Percentiles rank a stretch among this genome's conserved stretches.
These are phyloP conservation scores for Aureobasidium melanogenum DNA, from an alignment of 2,329 filamentous ascomycete genomes.

Conservation along the genomic window DNA sequence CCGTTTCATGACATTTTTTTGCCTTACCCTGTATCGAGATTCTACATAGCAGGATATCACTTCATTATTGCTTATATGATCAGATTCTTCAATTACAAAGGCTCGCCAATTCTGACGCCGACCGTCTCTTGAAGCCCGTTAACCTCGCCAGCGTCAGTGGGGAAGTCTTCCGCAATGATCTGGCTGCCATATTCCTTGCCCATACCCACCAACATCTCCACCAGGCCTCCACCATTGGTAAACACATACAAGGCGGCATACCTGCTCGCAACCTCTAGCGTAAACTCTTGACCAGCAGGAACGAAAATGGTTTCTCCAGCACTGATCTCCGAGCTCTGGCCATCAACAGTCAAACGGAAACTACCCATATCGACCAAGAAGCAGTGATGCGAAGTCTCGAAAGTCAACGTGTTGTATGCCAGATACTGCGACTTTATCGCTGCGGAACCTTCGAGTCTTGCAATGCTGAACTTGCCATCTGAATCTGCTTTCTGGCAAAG, in stretches of 20 bases:
- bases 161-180: slow-evolving; percentile 11
- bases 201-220: slow-evolving; percentile 34
- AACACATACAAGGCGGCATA: slow-evolving; percentile 42
- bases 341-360: slow-evolving; percentile 34
- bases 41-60: background rate
- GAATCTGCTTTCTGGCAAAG: slow-evolving; percentile 42
- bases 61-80: background rate
- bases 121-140: background rate
- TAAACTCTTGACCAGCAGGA: slow-evolving; percentile 38
- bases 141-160: background rate
- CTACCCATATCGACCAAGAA: slow-evolving; percentile 41
- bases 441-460: slow-evolving; percentile 36
- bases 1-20: background rate
- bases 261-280: slow-evolving; percentile 35
- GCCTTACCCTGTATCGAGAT: no score
- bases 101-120: background rate
- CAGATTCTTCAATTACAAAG: background rate
- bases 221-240: slow-evolving; percentile 40
- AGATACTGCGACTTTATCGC: slow-evolving; percentile 26
- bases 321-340: slow-evolving; percentile 27
- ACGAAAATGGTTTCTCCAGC: slow-evolving; percentile 44
- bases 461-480: slow-evolving; percentile 44
- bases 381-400: slow-evolving; percentile 43
- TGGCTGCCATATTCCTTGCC: slow-evolving; percentile 17
- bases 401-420: slow-evolving; percentile 22